Conservation (phyloP, 1,284 basidiomycete species). For the Austroboletus niveus region DNA sequence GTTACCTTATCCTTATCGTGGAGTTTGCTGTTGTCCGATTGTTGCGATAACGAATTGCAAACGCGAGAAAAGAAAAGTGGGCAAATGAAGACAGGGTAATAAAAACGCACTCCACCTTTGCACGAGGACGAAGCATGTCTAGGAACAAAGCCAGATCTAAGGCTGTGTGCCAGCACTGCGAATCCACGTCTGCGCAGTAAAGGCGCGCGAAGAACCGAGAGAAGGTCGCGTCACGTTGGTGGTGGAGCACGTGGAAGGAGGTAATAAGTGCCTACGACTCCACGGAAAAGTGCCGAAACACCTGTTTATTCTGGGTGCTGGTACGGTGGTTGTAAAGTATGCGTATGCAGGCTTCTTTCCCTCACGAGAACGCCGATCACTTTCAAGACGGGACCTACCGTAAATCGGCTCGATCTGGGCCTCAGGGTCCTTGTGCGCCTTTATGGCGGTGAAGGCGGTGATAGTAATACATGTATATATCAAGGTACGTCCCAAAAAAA, state of each 20-base stretch:
- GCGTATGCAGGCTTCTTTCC: not conserved
- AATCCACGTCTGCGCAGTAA: not conserved
- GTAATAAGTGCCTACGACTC: conserved; percentile 4
- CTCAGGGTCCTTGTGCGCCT: not conserved
- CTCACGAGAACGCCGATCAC: conserved; percentile 12
- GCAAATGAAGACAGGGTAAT: not conserved
- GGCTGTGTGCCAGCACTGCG: conserved; percentile 2
- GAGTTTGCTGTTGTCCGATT: not conserved
- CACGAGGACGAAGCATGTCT: conserved; percentile 5
- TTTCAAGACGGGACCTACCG: not conserved
- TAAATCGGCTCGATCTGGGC: conserved; percentile 5
- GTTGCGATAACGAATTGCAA: not conserved
- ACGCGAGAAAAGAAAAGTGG: not conserved
- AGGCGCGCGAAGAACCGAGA: conserved; percentile 3
- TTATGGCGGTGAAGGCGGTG: conserved; percentile 2
- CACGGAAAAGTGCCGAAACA: conserved; percentile 1
- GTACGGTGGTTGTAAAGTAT: not conserved
- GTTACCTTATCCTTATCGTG: not conserved
- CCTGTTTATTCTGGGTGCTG: not conserved
- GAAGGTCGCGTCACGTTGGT: conserved; percentile 8
- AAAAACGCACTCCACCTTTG: conserved; percentile 3
- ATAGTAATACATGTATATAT: too few relatives aligned
- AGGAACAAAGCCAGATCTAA: not conserved
- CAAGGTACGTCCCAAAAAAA: too few relatives aligned
- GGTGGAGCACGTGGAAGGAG: conserved; percentile 7